Percentiles rank a stretch among this genome's conserved stretches.
Evolutionary conservation across 2,329 filamentous ascomycete species (phyloP).

Genomic region (Teratosphaeria epicoccoides): DNA sequence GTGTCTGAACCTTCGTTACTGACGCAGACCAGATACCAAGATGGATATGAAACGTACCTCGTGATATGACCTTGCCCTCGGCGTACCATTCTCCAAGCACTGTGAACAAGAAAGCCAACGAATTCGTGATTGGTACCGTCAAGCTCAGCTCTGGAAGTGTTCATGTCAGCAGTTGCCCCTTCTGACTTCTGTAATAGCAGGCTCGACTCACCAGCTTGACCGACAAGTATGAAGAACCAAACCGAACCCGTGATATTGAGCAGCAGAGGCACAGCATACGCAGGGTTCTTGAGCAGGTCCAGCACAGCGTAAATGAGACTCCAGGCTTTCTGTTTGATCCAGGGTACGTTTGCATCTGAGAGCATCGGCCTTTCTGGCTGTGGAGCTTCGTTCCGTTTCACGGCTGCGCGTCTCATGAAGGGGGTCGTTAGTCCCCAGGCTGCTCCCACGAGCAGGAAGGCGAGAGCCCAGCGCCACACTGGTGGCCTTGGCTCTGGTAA

Average conservation of each 20-base stretch:
- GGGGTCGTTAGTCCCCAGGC: slow-evolving; percentile 86
- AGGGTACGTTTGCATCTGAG: slow-evolving; percentile 36
- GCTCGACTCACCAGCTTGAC: slow-evolving; percentile 62
- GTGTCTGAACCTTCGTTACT: slow-evolving; percentile 49
- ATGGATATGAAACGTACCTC: slow-evolving; percentile 44
- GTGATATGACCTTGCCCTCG: slow-evolving; percentile 78
- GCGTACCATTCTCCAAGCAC: slow-evolving; percentile 93
- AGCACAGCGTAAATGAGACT: slow-evolving; percentile 62
- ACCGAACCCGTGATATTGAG: slow-evolving; percentile 86
- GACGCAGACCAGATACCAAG: slow-evolving; percentile 5
- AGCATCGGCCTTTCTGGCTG: slow-evolving; percentile 43
- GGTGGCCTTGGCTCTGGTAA: slow-evolving; percentile 24
- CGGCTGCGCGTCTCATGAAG: slow-evolving; percentile 80
- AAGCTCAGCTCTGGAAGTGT: slow-evolving; percentile 63
- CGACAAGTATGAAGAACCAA: slow-evolving; percentile 94
- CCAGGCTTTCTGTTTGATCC: slow-evolving; percentile 52
- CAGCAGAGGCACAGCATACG: slow-evolving; percentile 73
- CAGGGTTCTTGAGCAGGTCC: slow-evolving; percentile 69
- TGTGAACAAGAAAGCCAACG: slow-evolving; percentile 88
- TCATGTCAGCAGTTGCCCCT: neutral
- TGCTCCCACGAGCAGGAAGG: slow-evolving; percentile 80
- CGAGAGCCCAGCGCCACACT: slow-evolving; percentile 71
- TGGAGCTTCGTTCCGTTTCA: slow-evolving; percentile 38
- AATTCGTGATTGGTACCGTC: slow-evolving; percentile 91
- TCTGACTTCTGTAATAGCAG: neutral